Base-by-base conservation (phyloP, 306 rosid genomes). In the Mimosa pudica region DNA sequence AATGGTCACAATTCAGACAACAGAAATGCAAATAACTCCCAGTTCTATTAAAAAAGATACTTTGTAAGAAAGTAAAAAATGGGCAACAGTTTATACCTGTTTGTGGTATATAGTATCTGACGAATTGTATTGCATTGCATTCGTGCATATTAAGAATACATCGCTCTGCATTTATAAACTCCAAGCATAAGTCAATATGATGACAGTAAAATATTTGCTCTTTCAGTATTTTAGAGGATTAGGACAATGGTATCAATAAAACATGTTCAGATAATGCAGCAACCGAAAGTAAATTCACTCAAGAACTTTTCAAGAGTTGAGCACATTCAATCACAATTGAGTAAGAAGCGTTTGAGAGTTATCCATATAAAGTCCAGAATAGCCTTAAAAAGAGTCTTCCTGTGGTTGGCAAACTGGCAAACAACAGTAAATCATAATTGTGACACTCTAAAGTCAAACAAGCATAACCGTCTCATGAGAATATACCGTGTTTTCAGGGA, bases 61-160 rank as follows among this genome's bases (percentile, higher is more conserved):
- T 18, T 72, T 73, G 51, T 32, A 38, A 33, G 52, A 74, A 36
- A 35, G 76, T 18, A 64, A 82, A 65, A 30, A 63, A 55, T 17
- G 62, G 32, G 4, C 68, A 55, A 13, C n/a, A 30, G 36, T 65
- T 52, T 49, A 24, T 85, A 96, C 99, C 98, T 96, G 98, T 87
- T 91, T 93, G 81, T 96, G 85, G 90, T 96, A 96, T 85, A 96
- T 80, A 17, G 99, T 96, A 47, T 96, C 99, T 0, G 98, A 74
- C 5, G 96, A 80, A 88, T 96, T 96, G 85, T 93, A 96, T 81
- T 91, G 96, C 98, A 91, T 96, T 76, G 99, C 98, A 69, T 96
- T 96, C 74, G 96, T 89, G 87, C 97, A 96, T 71, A 96, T 91
- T 79, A 96, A 77, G 67, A 89, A 89, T n/a, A 96, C 82, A 70